phyloP scores from a whole-genome alignment of 1,284 basidiomycete genomes.

The Ustanciosporium gigantosporum region DNA sequence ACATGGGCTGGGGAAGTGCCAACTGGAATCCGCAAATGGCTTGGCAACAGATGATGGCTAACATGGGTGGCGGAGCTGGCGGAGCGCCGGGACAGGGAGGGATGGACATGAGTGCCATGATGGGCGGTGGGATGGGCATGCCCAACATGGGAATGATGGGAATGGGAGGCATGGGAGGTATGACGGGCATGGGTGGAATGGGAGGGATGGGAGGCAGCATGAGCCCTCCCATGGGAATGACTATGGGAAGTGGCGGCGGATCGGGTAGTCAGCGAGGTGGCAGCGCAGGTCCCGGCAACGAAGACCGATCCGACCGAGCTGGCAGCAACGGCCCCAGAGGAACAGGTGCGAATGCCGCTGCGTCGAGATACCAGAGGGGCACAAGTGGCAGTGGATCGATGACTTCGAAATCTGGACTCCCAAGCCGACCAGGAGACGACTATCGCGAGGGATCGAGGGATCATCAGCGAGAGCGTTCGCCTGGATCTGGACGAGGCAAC shows the following conservation, averaged over 20 bases:
- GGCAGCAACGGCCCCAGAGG: no score
- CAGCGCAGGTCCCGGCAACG: neutral
- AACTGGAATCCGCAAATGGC: constrained; percentile 58
- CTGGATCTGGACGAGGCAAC: constrained; percentile 1
- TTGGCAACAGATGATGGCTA: constrained; percentile 57
- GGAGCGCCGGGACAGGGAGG: constrained; percentile 59
- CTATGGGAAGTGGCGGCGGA: no score
- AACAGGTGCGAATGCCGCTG: no score
- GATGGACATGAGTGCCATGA: constrained; percentile 65
- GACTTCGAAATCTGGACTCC: no score
- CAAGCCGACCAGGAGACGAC: neutral
- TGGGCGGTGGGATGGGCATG: constrained; percentile 61
- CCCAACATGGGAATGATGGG: constrained; percentile 62
- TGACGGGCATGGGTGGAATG: constrained; percentile 42
- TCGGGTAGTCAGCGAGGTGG: neutral
- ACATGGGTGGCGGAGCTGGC: constrained; percentile 23
- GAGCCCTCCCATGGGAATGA: neutral
- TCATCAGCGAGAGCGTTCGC: constrained; percentile 11
- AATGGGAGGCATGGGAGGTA: constrained; percentile 57
- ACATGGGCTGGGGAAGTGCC: constrained; percentile 63
- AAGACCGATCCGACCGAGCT: no score
- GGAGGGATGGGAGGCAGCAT: constrained; percentile 36
- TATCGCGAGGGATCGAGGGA: neutral
- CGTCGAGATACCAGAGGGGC: neutral
- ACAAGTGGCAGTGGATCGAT: no score